Base-by-base conservation (phyloP, 2,329 filamentous ascomycete species). In the Aotearoamyces nothofagi region DNA sequence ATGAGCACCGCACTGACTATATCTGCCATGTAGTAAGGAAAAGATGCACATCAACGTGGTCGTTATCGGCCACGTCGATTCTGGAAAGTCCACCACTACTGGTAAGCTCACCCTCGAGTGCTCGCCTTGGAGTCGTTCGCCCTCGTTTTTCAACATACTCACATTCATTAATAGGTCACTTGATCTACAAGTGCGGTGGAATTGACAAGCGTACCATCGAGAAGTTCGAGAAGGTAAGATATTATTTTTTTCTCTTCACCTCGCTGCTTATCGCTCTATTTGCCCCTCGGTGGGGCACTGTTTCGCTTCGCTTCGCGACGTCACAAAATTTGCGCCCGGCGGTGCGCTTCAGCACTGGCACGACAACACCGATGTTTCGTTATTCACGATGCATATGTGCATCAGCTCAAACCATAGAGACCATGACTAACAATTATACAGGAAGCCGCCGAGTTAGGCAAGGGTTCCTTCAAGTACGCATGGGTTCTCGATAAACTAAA, bases 161-260 rank as follows among this genome's bases (percentile, higher is more conserved):
- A 30, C 22, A 36, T 10, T n/a, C 43, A 39, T 49, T 61, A 60
- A 79, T 63, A 52, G 74, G 77, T 63, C 77, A 87, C 72, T 78
- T 98, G 77, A 96, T 98, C 81, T 96, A 96, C 84, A 87, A 98
- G 80, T 96, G 90, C 74, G 90, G 90, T 79, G 90, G 90, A 83
- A 98, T 96, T 59, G 90, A 98, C 82, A 84, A 87, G 76, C 87
- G 90, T 84, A 96, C 87, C 65, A 98, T 98, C 61, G 90, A 98
- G 80, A 98, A 98, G 81, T 98, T 98, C 78, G 90, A 98, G 86
- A 98, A 98, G 83, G 84, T 92, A 65, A 60, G 74, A 30, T 22
- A 26, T 15, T 12, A 22, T 14, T 17, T 11, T 28, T 20, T 35
- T 38, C 33, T 31, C 14, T 19, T 27, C 19, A 10, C 27, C 27